phyloP scores from a whole-genome alignment of 2,329 filamentous ascomycete genomes.

The Didymella arachidicola region DNA sequence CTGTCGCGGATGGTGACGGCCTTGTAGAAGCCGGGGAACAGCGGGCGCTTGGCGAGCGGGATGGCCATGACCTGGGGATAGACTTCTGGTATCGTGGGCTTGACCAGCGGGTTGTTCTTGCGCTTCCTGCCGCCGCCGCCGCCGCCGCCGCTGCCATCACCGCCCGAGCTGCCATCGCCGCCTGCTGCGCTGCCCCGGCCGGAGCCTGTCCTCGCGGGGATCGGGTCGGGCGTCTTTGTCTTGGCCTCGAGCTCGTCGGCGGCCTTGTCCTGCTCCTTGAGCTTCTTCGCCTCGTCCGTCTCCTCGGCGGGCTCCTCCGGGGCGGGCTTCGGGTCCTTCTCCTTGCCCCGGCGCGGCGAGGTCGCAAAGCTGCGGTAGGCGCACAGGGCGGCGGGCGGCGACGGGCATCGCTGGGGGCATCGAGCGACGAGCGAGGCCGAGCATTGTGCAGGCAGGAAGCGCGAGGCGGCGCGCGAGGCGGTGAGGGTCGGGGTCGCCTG shows the following conservation, averaged over 20 bases:
- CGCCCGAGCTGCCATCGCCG: constrained; percentile 54
- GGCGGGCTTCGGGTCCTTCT: constrained; percentile 60
- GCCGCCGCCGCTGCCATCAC: constrained; percentile 62
- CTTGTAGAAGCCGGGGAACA: constrained; percentile 99
- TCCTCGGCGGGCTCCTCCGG: constrained; percentile 54
- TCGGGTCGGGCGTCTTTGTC: constrained; percentile 58
- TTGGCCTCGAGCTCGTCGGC: constrained; percentile 52
- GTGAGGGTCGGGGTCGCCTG: constrained; percentile 47
- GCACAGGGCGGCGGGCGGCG: constrained; percentile 44
- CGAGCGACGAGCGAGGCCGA: constrained; percentile 38
- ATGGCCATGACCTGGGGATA: constrained; percentile 98
- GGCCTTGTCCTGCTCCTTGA: constrained; percentile 54
- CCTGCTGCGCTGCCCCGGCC: constrained; percentile 68
- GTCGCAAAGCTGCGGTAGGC: constrained; percentile 51
- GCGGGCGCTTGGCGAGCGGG: constrained; percentile 88
- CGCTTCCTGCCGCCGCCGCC: constrained; percentile 73
- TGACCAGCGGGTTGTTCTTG: constrained; percentile 79
- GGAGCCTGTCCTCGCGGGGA: constrained; percentile 62
- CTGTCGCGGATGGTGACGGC: constrained; percentile 95
- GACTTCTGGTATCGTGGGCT: constrained; percentile 89
- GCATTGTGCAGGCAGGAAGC: constrained; percentile 43
- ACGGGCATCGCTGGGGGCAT: constrained; percentile 32
- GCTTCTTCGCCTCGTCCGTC: constrained; percentile 53
- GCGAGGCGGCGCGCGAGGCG: constrained; percentile 35
- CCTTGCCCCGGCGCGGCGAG: constrained; percentile 60